phyloP scores from a whole-genome alignment of 1,284 basidiomycete genomes.

The Boletus mariae region DNA sequence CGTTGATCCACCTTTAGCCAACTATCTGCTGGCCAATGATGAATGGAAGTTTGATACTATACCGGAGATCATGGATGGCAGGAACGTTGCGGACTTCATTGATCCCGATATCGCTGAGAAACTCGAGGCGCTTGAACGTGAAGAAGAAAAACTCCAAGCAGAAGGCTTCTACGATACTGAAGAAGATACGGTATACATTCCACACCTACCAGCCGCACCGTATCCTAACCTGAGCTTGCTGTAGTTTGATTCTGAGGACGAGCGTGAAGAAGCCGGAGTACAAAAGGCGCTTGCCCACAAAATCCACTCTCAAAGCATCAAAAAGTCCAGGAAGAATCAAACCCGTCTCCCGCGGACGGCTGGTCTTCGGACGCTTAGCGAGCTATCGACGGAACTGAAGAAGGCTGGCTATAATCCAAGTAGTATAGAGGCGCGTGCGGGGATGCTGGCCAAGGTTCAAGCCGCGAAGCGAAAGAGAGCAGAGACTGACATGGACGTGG shows the following conservation, averaged over 20 bases:
- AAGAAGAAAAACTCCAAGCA: conserved; percentile 90
- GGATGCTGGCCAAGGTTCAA: conserved; percentile 75
- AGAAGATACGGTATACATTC: conserved; percentile 68
- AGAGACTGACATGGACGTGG: conserved; percentile 46
- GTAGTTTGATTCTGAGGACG: conserved; percentile 89
- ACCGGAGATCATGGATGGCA: conserved; percentile 96
- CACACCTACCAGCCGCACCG: background rate
- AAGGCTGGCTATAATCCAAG: conserved; percentile 88
- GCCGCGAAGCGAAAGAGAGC: conserved; percentile 71
- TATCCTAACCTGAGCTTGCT: conserved; percentile 5
- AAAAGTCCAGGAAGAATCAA: conserved; percentile 87
- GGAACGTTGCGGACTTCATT: conserved; percentile 99
- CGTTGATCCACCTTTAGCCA: conserved; percentile 49
- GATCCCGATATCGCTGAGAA: conserved; percentile 94
- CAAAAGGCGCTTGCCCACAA: conserved; percentile 71
- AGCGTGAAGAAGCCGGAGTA: conserved; percentile 73
- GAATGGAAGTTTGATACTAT: conserved; percentile 97
- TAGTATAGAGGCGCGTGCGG: conserved; percentile 84
- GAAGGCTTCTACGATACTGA: conserved; percentile 95
- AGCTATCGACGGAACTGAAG: conserved; percentile 80
- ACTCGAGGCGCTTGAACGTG: conserved; percentile 94
- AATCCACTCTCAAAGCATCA: conserved; percentile 72
- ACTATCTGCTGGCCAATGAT: conserved; percentile 86
- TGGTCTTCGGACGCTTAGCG: conserved; percentile 80
- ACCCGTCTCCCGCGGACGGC: conserved; percentile 84